phyloP scores from a whole-genome alignment of 2,329 filamentous ascomycete genomes.

The Trichophyton equinum region DNA sequence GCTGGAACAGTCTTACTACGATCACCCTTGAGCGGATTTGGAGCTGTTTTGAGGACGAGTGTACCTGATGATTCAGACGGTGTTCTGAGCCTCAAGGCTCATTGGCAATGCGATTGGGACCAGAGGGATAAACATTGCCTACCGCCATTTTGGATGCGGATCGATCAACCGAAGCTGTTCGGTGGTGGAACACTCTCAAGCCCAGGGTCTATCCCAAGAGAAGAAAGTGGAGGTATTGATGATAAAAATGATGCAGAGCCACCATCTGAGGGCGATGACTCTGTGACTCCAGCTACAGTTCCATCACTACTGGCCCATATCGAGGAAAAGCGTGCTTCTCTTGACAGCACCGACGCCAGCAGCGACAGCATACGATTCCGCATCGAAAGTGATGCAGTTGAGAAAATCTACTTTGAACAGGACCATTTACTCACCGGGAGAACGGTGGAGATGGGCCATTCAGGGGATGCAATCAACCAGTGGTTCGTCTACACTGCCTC shows the following conservation, averaged over 20 bases:
- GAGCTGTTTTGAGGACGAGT: conserved; percentile 40
- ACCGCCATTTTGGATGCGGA: conserved; percentile 45
- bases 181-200: not conserved
- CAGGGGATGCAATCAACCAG: conserved; percentile 12
- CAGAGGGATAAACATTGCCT: conserved; percentile 40
- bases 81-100: conserved; percentile 44
- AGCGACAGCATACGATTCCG: conserved; percentile 20
- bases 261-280: not conserved
- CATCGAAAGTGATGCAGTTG: conserved; percentile 16
- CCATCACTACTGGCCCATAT: conserved; percentile 13
- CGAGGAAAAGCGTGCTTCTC: conserved; percentile 15
- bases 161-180: conserved; percentile 16
- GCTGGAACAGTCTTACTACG: conserved; percentile 46
- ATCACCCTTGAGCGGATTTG: conserved; percentile 39
- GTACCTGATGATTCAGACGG: conserved; percentile 50
- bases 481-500: conserved; percentile 21
- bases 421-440: conserved; percentile 16
- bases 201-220: not conserved
- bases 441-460: conserved; percentile 8
- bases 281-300: not conserved
- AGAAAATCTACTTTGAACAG: conserved; percentile 18
- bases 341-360: conserved; percentile 13
- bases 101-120: conserved; percentile 46
- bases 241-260: not conserved
- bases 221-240: not conserved